These are phyloP conservation scores for Solanum lignicaule DNA, from an alignment of 257 asterid genomes.

Conservation along the genomic window DNA sequence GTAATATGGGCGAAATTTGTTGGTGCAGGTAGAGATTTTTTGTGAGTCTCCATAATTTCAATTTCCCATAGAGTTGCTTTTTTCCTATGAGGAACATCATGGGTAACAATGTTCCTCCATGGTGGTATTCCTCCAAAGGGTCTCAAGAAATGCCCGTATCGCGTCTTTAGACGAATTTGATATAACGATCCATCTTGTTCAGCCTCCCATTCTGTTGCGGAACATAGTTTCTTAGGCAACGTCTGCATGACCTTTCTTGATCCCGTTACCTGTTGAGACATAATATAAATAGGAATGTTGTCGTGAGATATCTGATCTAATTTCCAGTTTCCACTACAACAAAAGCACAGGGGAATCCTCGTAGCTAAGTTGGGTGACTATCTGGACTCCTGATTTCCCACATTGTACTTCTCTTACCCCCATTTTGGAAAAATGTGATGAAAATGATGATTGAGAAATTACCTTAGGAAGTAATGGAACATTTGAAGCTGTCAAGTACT, in stretches of 20 bases:
- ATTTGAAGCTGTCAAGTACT: conserved; percentile 59
- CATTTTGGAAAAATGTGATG: not conserved
- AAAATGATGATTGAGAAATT: not conserved
- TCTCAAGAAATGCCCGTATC: not conserved
- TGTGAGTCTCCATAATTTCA: not conserved
- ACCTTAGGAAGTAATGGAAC: conserved; percentile 54
- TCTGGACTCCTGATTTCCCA: too few relatives aligned
- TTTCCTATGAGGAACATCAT: not conserved
- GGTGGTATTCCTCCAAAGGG: not conserved
- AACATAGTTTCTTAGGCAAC: conserved; percentile 43
- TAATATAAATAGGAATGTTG: not conserved
- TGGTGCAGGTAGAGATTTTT: not conserved
- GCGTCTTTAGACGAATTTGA: not conserved
- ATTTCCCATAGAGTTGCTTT: not conserved
- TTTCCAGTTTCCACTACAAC: not conserved
- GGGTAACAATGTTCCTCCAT: not conserved
- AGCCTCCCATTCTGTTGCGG: conserved; percentile 63
- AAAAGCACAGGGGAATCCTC: too few relatives aligned
- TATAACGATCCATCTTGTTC: not conserved
- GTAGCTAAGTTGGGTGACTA: too few relatives aligned
- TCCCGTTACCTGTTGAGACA: conserved; percentile 20
- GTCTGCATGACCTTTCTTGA: conserved; percentile 41
- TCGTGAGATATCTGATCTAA: fast-evolving
- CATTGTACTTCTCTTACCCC: too few relatives aligned
- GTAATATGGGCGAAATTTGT: not conserved